These are phyloP conservation scores for Triticum dicoccoides DNA, from an alignment of 176 grass and related monocot species.

Conservation along the genomic window DNA sequence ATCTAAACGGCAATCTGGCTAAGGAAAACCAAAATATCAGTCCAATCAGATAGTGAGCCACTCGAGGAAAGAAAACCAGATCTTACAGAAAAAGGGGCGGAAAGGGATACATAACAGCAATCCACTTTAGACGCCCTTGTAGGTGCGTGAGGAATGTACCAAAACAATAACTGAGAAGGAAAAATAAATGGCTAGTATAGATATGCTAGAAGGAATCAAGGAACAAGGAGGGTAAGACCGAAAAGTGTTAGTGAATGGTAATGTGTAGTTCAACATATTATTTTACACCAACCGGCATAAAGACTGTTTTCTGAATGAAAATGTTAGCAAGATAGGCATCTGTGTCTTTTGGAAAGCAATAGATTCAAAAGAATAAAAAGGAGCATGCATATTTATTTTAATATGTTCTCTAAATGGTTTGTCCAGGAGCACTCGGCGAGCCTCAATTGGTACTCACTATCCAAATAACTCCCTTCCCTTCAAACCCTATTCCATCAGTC, in stretches of 20 bases:
- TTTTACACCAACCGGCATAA: not conserved
- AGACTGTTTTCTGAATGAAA: constrained; percentile 12
- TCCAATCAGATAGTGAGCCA: constrained; percentile 47
- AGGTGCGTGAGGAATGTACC: constrained; percentile 30
- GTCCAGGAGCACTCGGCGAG: not conserved
- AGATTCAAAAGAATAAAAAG: constrained; percentile 2
- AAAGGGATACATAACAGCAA: constrained; percentile 6
- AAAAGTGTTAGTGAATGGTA: not conserved
- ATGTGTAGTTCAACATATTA: constrained; percentile 18
- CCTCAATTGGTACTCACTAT: constrained; percentile 5
- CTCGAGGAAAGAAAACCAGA: constrained; percentile 28
- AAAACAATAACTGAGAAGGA: not conserved
- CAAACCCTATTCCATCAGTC: not conserved
- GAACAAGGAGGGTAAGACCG: constrained; percentile 25
- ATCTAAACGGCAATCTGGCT: constrained; percentile 25
- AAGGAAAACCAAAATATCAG: constrained; percentile 39
- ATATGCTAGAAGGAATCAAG: constrained; percentile 31
- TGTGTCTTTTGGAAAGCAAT: constrained; percentile 13
- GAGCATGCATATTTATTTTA: not conserved
- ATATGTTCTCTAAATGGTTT: constrained; percentile 6
- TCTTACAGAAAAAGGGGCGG: constrained; percentile 1
- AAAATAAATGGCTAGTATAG: constrained; percentile 16
- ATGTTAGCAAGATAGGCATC: not conserved
- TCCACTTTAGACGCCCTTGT: constrained; percentile 19
- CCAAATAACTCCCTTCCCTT: not conserved